A percentile compares a stretch with the other conserved stretches of the same genome.
Evolutionary conservation across 2,329 filamentous ascomycete species (phyloP).

Genomic region (Pleurostoma richardsiae): DNA sequence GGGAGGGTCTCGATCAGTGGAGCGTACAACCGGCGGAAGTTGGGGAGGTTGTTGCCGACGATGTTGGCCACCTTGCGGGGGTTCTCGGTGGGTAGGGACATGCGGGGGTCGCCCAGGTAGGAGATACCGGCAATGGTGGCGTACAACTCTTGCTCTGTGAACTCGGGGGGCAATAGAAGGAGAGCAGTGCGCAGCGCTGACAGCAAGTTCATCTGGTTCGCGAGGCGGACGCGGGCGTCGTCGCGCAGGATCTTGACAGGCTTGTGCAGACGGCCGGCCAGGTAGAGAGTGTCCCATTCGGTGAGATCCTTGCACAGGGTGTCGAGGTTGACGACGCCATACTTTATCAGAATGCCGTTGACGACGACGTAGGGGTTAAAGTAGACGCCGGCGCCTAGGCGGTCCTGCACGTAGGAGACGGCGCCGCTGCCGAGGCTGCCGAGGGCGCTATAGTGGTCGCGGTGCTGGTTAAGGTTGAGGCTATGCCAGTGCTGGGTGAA

Average conservation of each 20-base stretch:
- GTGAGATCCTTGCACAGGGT: constrained; percentile 82
- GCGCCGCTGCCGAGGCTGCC: constrained; percentile 78
- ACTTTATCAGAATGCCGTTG: constrained; percentile 95
- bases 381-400: constrained; percentile 88
- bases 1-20: constrained; percentile 86
- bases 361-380: constrained; percentile 95
- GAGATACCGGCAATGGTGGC: constrained; percentile 87
- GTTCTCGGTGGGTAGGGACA: constrained; percentile 86
- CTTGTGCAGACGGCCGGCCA: constrained; percentile 95
- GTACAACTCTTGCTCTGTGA: constrained; percentile 85
- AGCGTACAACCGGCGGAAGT: constrained; percentile 87
- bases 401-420: constrained; percentile 81
- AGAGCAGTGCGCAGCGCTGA: constrained; percentile 87
- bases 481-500: constrained; percentile 97
- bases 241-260: constrained; percentile 97
- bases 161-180: constrained; percentile 74
- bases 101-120: constrained; percentile 94
- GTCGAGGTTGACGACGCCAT: constrained; percentile 91
- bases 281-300: constrained; percentile 90
- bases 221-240: constrained; percentile 83
- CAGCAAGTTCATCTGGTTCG: constrained; percentile 93
- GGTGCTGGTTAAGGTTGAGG: constrained; percentile 82
- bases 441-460: constrained; percentile 85
- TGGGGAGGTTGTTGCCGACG: constrained; percentile 81
- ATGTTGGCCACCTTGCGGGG: constrained; percentile 92